phyloP scores from a whole-genome alignment of 192 early-diverging fungal species.

The Gonapodya sp. region DNA sequence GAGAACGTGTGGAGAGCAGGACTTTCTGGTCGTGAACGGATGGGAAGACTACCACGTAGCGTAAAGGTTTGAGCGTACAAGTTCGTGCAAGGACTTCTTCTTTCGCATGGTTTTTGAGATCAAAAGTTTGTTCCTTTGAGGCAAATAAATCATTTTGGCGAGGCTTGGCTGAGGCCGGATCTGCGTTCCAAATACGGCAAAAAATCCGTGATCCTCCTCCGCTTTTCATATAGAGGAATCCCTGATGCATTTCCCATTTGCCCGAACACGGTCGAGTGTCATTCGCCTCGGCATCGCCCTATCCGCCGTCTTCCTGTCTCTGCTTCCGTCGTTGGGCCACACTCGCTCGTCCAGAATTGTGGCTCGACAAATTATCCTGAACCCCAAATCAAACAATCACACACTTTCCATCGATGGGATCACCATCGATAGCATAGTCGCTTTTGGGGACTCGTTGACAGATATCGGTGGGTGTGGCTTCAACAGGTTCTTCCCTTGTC shows the following conservation, averaged over 20 bases:
- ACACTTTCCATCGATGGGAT: not conserved
- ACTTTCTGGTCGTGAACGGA: not conserved
- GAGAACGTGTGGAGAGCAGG: not conserved
- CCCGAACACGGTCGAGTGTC: not conserved
- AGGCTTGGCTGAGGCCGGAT: too few relatives aligned
- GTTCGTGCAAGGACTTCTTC: too few relatives aligned
- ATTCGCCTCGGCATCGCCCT: not conserved
- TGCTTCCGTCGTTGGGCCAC: not conserved
- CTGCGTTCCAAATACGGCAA: too few relatives aligned
- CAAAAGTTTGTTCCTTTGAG: too few relatives aligned
- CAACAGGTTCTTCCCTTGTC: too few relatives aligned
- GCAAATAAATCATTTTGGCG: too few relatives aligned
- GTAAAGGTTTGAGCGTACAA: too few relatives aligned
- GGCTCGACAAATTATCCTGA: not conserved
- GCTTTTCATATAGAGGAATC: too few relatives aligned
- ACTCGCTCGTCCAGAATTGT: not conserved
- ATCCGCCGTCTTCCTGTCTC: not conserved
- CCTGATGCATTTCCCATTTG: not conserved
- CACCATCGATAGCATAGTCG: conserved; percentile 27
- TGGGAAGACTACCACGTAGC: not conserved
- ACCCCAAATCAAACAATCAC: not conserved
- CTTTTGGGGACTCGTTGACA: conserved; percentile 46
- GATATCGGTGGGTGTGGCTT: conserved; percentile 31
- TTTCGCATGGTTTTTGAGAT: too few relatives aligned
- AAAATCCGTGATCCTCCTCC: too few relatives aligned